Base-by-base conservation (phyloP, 2,329 filamentous ascomycete genomes). In the Trichocomaceae sp. region DNA sequence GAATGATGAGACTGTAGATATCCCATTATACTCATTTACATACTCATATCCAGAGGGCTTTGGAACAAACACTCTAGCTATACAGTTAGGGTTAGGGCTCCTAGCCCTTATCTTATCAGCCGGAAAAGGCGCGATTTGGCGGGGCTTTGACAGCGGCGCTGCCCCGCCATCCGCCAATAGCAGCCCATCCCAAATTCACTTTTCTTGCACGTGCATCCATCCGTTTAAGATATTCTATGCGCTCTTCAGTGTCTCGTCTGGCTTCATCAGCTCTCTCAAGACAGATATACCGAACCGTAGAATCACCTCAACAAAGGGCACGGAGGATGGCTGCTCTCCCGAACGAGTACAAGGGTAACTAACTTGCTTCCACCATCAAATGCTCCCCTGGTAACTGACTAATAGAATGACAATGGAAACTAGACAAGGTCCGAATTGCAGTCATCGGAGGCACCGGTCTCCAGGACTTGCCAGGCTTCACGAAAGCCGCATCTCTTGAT, bases 391-490 rank as follows among this genome's bases (percentile, higher is more conserved):
- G 20, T 10, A 1, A 17, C 10, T 20, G 9, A 9, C 42, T 44
- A 15, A 51, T 44, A n/a, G 31, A 31, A 31, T 17, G 20, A 13
- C 23, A 44, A 39, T 35, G 31, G 12, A 13, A 35, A 37, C 29
- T 55, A 74, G 72, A 70, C 47, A 81, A 85, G 52, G 85, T 95
- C 65, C 83, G 85, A 63, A 93, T 96, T 67, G 92, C 87, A 69
- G 87, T 95, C 54, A 90, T 96, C 63, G 91, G 91, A 72, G 93
- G 93, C 64, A 99, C 93, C 39, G 93, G 93, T 53, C 86, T 99
- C 59, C 84, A 87, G 70, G 85, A 89, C 63, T 86, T 99, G 62
- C 86, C 90, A 26, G 86, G 87, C 73, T 97, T 93, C 79, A 86
- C 83, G 19, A 88, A 90, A 66, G 85, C 95, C 59, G 91, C 92